phyloP scores from a whole-genome alignment of 1,284 basidiomycete species.

The Puccinia coronata region DNA sequence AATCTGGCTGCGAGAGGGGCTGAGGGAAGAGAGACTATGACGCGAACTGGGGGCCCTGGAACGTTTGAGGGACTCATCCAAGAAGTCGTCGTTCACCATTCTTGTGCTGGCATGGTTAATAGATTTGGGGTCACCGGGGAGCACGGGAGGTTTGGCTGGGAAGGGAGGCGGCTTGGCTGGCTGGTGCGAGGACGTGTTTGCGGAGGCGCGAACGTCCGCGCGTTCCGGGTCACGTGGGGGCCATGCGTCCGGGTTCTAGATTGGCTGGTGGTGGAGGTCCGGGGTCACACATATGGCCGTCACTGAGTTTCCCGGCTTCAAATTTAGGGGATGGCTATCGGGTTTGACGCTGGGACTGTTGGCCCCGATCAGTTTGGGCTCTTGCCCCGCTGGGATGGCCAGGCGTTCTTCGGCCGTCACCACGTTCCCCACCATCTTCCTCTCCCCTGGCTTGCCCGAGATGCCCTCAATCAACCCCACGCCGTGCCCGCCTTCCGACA shows the following conservation, averaged over 20 bases:
- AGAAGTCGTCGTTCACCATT: constrained; percentile 66
- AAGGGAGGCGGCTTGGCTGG: constrained; percentile 51
- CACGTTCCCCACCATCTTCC: constrained; percentile 59
- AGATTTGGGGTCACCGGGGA: constrained; percentile 65
- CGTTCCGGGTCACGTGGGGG: constrained; percentile 68
- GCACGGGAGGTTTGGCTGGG: constrained; percentile 56
- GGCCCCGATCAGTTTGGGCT: constrained; percentile 45
- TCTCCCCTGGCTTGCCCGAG: constrained; percentile 51
- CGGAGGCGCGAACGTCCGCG: constrained; percentile 87
- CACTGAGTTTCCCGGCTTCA: too few species aligned
- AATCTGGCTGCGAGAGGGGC: constrained; percentile 81
- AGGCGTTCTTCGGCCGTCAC: constrained; percentile 54
- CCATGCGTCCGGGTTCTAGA: constrained; percentile 50
- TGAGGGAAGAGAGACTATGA: constrained; percentile 64
- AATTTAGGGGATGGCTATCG: too few species aligned
- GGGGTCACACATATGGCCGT: not conserved
- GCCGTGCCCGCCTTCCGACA: constrained; percentile 51
- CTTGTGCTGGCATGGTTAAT: constrained; percentile 79
- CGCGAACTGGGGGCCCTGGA: constrained; percentile 57
- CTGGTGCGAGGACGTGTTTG: constrained; percentile 66
- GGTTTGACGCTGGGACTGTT: constrained; percentile 70
- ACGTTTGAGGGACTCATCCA: constrained; percentile 61
- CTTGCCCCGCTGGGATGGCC: constrained; percentile 53
- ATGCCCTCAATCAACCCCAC: constrained; percentile 35
- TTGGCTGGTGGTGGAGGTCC: constrained; percentile 21